Evolutionary conservation across 2,329 filamentous ascomycete genomes (phyloP), one percentile per base, ranked within the genome.

Genomic region (Paecilomyces variotii): DNA sequence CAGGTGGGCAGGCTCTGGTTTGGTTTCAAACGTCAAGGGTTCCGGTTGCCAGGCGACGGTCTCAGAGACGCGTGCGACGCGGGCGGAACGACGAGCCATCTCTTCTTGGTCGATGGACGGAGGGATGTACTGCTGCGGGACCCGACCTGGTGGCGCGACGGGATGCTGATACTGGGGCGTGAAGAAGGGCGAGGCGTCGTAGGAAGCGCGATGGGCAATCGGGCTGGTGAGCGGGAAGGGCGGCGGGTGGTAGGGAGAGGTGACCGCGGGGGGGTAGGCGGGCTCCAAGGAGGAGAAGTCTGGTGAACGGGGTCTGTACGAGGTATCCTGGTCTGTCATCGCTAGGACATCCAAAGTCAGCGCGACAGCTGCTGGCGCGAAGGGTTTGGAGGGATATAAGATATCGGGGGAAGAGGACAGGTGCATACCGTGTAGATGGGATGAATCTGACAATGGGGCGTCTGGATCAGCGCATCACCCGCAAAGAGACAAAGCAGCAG

Each of bases 241-340:
- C 27, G 68, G 61, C 49, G 61, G 62, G 52, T 68, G 64, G 60
- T 69, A 70, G 63, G 73, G 69, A 58, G 51, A 68, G 65, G 59
- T 66, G 67, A 62, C 59, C 69, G 70, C 61, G 68, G 69, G 66
- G 61, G 75, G 70, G 62, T 76, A 70, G 65, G 72, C 67, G 59
- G 74, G 67, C 64, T 77, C 68, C 67, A 79, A 76, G 67, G 74
- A 76, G 61, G 82, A 81, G 64, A 84, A 75, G 64, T 80, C 77
- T 65, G 79, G 79, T 52, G 78, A 80, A 67, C 72, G 73, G 61
- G 78, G 78, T 65, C 76, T 73, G 69, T 80, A 79, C 30, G 72
- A 71, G 57, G 72, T 75, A 63, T 77, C 72, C 65, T 72, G 72
- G 63, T 76, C 75, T 68, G 74, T 77, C 74, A 77, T 77, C 64